These are phyloP conservation scores for Cadophora sp. DNA, from an alignment of 2,329 filamentous ascomycete genomes.

Conservation along the genomic window DNA sequence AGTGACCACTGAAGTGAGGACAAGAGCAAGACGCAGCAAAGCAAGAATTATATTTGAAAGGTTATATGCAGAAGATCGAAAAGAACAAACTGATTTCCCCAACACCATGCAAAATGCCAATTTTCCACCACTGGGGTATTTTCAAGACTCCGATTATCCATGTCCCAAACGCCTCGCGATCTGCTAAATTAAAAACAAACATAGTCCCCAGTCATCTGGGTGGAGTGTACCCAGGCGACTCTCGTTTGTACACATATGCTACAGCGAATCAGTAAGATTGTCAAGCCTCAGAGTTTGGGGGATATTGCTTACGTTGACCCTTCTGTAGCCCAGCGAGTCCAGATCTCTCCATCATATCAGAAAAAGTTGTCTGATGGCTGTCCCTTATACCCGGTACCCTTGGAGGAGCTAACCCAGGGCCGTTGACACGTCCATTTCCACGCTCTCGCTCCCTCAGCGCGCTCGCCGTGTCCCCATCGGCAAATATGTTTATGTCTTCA, in stretches of 20 bases:
- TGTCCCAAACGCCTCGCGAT: neutral
- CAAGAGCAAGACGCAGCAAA: neutral
- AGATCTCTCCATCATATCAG: conserved; percentile 59
- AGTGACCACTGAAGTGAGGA: neutral
- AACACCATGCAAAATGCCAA: conserved; percentile 20
- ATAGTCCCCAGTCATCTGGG: conserved; percentile 7
- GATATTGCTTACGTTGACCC: conserved; percentile 39
- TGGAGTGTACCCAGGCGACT: conserved; percentile 21
- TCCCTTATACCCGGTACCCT: conserved; percentile 15
- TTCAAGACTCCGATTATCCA: neutral
- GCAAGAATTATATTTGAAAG: neutral
- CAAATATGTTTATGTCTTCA: conserved; percentile 60
- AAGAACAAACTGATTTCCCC: neutral
- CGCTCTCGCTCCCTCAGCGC: conserved; percentile 31
- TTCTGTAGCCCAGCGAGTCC: conserved; percentile 46
- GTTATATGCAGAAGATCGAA: neutral
- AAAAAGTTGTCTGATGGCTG: conserved; percentile 52
- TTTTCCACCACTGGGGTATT: conserved; percentile 1
- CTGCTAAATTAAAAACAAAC: neutral
- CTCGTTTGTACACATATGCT: conserved; percentile 32
- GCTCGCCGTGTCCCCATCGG: conserved; percentile 53
- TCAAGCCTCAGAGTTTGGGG: neutral
- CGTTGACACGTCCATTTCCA: neutral
- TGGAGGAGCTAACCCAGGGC: conserved; percentile 2
- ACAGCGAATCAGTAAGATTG: neutral